Conservation (phyloP, 192 early-diverging fungal genomes). For the Backusella tuberculispora region DNA sequence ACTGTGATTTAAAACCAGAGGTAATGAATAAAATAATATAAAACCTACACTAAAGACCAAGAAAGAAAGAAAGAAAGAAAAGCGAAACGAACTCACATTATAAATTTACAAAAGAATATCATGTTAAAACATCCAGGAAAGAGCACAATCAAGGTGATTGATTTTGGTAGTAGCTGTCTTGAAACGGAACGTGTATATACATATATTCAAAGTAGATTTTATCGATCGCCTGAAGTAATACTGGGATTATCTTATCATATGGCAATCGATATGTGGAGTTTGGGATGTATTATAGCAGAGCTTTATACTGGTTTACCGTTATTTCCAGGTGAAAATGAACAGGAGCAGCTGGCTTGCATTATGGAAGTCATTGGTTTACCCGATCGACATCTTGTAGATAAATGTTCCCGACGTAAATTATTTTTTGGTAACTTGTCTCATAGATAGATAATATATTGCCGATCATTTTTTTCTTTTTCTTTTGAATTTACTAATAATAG, state of each 20-base stretch:
- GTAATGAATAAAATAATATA: constrained; percentile 47
- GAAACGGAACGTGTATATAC: constrained; percentile 89
- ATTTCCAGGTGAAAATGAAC: constrained; percentile 95
- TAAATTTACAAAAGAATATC: constrained; percentile 61
- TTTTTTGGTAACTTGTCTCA: constrained; percentile 76
- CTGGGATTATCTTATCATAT: constrained; percentile 82
- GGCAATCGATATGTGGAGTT: constrained; percentile 93
- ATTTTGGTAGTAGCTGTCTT: constrained; percentile 92
- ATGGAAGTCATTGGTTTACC: constrained; percentile 90
- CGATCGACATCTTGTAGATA: constrained; percentile 68
- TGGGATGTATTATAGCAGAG: constrained; percentile 93
- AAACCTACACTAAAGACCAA: constrained; percentile 33
- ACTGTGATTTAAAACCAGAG: constrained; percentile 96
- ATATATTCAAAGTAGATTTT: constrained; percentile 94
- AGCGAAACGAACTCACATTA: neutral
- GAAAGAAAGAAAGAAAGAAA: constrained; percentile 20
- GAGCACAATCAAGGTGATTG: constrained; percentile 91
- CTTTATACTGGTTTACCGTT: constrained; percentile 84
- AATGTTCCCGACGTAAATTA: constrained; percentile 72
- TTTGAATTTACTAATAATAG: constrained; percentile 29
- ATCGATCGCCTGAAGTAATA: constrained; percentile 96
- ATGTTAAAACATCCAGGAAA: constrained; percentile 68
- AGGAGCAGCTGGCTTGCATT: constrained; percentile 90
- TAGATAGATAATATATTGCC: neutral
- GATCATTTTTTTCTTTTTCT: constrained; percentile 37